Base-by-base conservation (phyloP, 2,329 filamentous ascomycete genomes). In the Trichophyton schoenleinii region DNA sequence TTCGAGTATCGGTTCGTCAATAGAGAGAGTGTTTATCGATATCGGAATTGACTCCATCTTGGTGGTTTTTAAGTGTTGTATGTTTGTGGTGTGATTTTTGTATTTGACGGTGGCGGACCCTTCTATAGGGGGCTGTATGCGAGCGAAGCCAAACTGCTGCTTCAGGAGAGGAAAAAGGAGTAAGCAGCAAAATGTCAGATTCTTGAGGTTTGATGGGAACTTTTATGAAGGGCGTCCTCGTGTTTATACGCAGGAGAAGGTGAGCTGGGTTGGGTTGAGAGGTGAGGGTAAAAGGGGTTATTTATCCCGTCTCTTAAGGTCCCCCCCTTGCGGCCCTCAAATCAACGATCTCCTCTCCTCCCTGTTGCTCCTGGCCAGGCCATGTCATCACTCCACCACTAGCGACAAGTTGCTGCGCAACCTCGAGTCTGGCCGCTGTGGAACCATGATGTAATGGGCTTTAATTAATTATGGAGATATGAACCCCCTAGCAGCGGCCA, bases 361-460 rank as follows among this genome's bases (percentile, higher is more conserved):
- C n/a, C 34, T 38, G 11, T 31, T 15, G 22, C 22, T 22, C 49
- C 49, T 53, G 49, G 49, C 28, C 49, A n/a, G 49, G 49, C 28
- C 49, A 25, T 22, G 46, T 28, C 46, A 25, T 22, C 49, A 31
- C 22, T 13, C 22, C 46, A 31, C 28, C n/a, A 25, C 49, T 48
- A 48, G 44, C 44, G 44, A 22, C 44, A 48, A 44, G 44, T 48
- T 48, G 44, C 44, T 48, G 18, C 44, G 44, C 44, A 48, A 48
- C 49, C 22, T 53, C 22, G 22, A 53, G 49, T 53, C 49, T 53
- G 49, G 25, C 49, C 49, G 49, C 49, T 28, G 49, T 53, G 49
- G 49, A 31, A 53, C 49, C 49, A 53, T 53, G 49, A 53, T 53
- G 49, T 25, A 53, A 53, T 53, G 49, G 22, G 49, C 22, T 53